phyloP scores from a whole-genome alignment of 1,284 basidiomycete species.

The Boletus semigastroideus region DNA sequence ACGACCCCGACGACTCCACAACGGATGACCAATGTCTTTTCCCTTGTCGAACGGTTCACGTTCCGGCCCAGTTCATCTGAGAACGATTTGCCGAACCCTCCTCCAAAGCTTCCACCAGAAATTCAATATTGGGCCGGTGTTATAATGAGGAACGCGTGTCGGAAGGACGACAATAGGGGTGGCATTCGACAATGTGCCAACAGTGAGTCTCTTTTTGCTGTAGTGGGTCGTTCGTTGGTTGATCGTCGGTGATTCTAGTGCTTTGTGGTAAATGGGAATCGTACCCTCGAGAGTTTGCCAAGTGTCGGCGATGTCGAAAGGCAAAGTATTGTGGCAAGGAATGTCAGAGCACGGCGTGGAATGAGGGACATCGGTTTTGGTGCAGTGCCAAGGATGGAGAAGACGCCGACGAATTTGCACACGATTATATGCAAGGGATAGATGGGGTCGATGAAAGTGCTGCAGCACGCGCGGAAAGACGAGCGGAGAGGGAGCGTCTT shows the following conservation, averaged over 20 bases:
- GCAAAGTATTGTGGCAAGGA: constrained; percentile 99
- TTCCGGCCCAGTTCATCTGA: constrained; percentile 87
- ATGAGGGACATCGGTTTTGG: constrained; percentile 94
- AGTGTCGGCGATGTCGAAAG: constrained; percentile 93
- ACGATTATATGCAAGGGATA: constrained; percentile 18
- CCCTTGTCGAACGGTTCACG: constrained; percentile 94
- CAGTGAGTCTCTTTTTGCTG: constrained; percentile 50
- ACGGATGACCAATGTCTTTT: constrained; percentile 87
- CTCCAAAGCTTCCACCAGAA: constrained; percentile 78
- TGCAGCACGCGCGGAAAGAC: constrained; percentile 25
- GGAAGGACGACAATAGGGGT: constrained; percentile 91
- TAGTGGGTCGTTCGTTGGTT: background rate
- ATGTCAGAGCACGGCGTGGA: constrained; percentile 97
- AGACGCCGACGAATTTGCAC: constrained; percentile 45
- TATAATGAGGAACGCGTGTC: constrained; percentile 98
- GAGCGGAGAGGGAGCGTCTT: constrained; percentile 34
- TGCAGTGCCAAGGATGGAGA: constrained; percentile 76
- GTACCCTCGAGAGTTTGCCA: constrained; percentile 94
- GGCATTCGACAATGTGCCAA: constrained; percentile 98
- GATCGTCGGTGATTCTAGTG: constrained; percentile 50
- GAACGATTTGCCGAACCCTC: constrained; percentile 66
- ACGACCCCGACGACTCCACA: constrained; percentile 11
- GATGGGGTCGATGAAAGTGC: constrained; percentile 14
- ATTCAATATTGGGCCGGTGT: constrained; percentile 99
- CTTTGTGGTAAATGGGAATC: constrained; percentile 94